A percentile compares a stretch with the other conserved stretches of the same genome.
phyloP scores from a whole-genome alignment of 441 rosid species.

The Eutrema salsugineum region DNA sequence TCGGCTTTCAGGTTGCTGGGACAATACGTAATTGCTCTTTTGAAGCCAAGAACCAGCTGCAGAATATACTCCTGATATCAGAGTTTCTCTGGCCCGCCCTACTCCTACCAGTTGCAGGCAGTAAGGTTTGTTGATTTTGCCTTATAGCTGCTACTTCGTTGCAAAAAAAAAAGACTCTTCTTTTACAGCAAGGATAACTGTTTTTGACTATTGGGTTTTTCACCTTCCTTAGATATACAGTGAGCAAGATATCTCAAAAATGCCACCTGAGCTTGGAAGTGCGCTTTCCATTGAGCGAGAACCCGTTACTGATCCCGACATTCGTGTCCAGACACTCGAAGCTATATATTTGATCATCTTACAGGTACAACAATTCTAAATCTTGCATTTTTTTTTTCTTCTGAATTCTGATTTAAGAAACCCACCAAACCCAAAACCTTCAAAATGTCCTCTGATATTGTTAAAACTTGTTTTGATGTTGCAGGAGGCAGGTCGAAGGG shows the following conservation, averaged over 20 bases:
- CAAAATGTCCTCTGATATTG: neutral
- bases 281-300: slow-evolving; percentile 87
- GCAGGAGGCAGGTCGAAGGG: slow-evolving; percentile 85
- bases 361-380: slow-evolving; percentile 41
- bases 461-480: neutral
- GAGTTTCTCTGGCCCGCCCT: slow-evolving; percentile 96
- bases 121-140: slow-evolving; percentile 44
- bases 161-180: neutral
- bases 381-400: neutral
- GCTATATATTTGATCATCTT: slow-evolving; percentile 80
- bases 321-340: slow-evolving; percentile 76
- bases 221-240: slow-evolving; percentile 46
- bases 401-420: neutral
- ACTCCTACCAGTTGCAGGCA: slow-evolving; percentile 90
- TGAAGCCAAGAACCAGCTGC: slow-evolving; percentile 86
- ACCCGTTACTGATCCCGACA: slow-evolving; percentile 74
- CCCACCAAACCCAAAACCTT: neutral
- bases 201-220: neutral
- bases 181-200: neutral
- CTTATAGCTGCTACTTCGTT: neutral
- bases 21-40: slow-evolving; percentile 87
- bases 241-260: slow-evolving; percentile 64
- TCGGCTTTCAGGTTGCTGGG: slow-evolving; percentile 71
- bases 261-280: slow-evolving; percentile 88
- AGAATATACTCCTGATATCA: slow-evolving; percentile 73